phyloP scores from a whole-genome alignment of 306 rosid genomes.

The Prosopis cineraria region DNA sequence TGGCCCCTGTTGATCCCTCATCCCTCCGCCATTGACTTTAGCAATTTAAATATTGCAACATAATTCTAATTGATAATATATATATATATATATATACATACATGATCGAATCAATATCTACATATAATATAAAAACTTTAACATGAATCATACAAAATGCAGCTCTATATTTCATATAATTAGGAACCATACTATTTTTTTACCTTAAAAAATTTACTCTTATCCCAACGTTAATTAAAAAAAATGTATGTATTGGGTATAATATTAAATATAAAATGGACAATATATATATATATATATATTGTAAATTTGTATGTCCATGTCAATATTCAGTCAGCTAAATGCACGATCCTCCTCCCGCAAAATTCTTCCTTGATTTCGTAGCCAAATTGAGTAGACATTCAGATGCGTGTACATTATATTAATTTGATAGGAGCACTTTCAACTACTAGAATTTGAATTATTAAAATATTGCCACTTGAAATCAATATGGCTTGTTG shows the following conservation, averaged over 20 bases:
- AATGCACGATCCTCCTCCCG: background rate
- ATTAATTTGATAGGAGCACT: background rate
- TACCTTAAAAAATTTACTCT: background rate
- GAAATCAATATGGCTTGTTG: background rate
- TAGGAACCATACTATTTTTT: too few species aligned
- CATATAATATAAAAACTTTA: too few species aligned
- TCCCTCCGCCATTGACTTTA: too few species aligned
- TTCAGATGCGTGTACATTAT: background rate
- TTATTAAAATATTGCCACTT: background rate
- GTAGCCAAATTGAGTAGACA: background rate
- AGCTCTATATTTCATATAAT: too few species aligned
- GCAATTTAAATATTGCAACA: too few species aligned
- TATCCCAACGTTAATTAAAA: background rate
- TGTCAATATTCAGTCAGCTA: background rate
- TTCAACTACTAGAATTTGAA: background rate
- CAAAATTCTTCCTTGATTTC: background rate
- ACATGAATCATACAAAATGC: too few species aligned
- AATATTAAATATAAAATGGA: background rate
- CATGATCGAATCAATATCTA: too few species aligned
- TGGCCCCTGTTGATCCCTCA: too few species aligned
- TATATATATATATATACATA: too few species aligned
- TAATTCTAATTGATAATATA: too few species aligned
- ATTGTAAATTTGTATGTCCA: background rate
- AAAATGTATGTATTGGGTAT: background rate
- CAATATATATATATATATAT: background rate